phyloP scores from a whole-genome alignment of 2,329 filamentous ascomycete species.

The Aspergillus cejpii region DNA sequence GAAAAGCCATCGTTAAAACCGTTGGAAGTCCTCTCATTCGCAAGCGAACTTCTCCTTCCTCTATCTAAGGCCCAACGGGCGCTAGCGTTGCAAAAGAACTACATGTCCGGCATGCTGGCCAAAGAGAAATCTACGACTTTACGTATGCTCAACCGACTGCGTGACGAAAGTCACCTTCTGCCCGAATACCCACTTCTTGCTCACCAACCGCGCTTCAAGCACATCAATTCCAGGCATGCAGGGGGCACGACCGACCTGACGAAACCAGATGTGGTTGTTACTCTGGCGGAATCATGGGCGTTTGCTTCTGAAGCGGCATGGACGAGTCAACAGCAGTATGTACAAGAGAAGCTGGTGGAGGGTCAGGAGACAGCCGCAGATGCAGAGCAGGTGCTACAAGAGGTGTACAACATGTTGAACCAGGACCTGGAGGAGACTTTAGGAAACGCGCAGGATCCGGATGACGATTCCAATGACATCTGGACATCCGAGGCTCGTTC shows the following conservation, averaged over 20 bases:
- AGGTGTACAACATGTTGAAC: slow-evolving; percentile 31
- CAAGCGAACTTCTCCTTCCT: slow-evolving; percentile 30
- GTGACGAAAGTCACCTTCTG: slow-evolving; percentile 40
- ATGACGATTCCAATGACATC: slow-evolving; percentile 23
- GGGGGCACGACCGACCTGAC: slow-evolving; percentile 12
- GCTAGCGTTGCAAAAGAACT: slow-evolving; percentile 34
- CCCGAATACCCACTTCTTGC: slow-evolving; percentile 37
- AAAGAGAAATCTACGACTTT: slow-evolving; percentile 35
- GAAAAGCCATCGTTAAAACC: slow-evolving; percentile 19
- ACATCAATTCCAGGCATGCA: slow-evolving; percentile 21
- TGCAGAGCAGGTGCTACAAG: slow-evolving; percentile 25
- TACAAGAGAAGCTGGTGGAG: slow-evolving; percentile 29
- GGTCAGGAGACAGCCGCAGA: slow-evolving; percentile 28
- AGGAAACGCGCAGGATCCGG: slow-evolving; percentile 11
- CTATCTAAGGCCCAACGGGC: slow-evolving; percentile 34
- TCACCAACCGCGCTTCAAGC: slow-evolving; percentile 34
- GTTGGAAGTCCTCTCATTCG: slow-evolving; percentile 28
- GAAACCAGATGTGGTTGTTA: slow-evolving; percentile 28
- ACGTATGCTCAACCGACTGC: slow-evolving; percentile 35
- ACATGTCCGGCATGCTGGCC: slow-evolving; percentile 32
- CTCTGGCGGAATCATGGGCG: slow-evolving; percentile 36
- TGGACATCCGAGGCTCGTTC: slow-evolving; percentile 29
- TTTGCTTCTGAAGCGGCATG: slow-evolving; percentile 35
- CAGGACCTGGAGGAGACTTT: slow-evolving; percentile 28
- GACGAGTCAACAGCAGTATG: slow-evolving; percentile 26